phyloP scores from a whole-genome alignment of 2,329 filamentous ascomycete species.

The Chalara sp. region DNA sequence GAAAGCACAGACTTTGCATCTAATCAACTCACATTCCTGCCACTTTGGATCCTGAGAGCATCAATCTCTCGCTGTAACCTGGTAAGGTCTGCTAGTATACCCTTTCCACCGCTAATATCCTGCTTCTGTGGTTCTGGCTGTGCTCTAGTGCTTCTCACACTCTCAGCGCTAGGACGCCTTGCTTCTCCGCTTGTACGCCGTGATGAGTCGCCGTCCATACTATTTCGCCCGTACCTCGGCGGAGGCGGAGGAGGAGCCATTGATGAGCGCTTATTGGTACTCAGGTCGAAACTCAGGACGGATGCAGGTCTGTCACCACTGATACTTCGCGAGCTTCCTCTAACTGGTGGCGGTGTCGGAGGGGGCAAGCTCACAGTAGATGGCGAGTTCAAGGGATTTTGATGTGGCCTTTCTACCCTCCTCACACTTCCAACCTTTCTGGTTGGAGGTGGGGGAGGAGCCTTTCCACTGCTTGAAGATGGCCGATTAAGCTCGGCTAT shows the following conservation, averaged over 20 bases:
- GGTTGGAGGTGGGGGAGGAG: constrained; percentile 27
- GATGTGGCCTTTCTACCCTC: neutral
- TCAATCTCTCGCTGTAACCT: constrained; percentile 72
- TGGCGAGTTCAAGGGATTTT: constrained; percentile 14
- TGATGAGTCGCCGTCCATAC: constrained; percentile 16
- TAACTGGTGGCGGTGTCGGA: constrained; percentile 6
- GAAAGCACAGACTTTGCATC: no score
- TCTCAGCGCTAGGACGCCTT: constrained; percentile 17
- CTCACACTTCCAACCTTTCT: constrained; percentile 7
- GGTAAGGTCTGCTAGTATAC: constrained; percentile 67
- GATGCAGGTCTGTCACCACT: constrained; percentile 16
- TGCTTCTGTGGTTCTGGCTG: constrained; percentile 15
- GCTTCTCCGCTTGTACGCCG: constrained; percentile 20
- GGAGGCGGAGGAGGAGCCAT: constrained; percentile 30
- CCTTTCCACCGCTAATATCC: constrained; percentile 30
- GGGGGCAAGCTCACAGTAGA: constrained; percentile 30
- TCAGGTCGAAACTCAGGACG: constrained; percentile 5
- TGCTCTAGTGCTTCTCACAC: constrained; percentile 13
- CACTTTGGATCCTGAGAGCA: constrained; percentile 28
- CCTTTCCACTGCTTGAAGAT: constrained; percentile 14
- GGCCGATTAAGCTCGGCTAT: constrained; percentile 6
- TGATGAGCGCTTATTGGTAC: constrained; percentile 19
- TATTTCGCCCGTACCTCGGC: constrained; percentile 32
- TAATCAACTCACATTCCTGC: no score
- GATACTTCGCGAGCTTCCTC: neutral